A percentile compares a stretch with the other conserved stretches of the same genome.
phyloP scores from a whole-genome alignment of 352 stramenopile species.

The Pythium plurisporium region DNA sequence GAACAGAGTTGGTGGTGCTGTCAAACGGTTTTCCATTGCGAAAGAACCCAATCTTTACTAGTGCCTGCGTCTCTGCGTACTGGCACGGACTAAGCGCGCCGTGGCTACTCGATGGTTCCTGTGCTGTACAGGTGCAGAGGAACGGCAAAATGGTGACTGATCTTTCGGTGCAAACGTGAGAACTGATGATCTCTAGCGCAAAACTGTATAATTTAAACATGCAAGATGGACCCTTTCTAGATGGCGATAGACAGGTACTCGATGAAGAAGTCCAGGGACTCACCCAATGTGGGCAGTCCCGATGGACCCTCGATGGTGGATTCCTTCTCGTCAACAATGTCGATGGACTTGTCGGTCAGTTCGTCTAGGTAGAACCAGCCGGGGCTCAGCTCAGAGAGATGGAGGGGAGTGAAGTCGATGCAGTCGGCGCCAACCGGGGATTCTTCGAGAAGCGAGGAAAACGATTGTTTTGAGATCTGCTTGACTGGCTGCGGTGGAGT shows the following conservation, averaged over 20 bases:
- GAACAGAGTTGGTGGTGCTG: too few relatives aligned
- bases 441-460: slow-evolving; percentile 10
- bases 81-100: too few relatives aligned
- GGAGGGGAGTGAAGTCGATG: slow-evolving; percentile 4
- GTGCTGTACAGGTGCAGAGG: too few relatives aligned
- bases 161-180: not conserved
- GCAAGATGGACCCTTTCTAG: slow-evolving; percentile 5
- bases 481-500: not conserved
- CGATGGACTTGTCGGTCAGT: slow-evolving; percentile 10
- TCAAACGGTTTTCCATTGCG: too few relatives aligned
- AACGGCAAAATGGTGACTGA: too few relatives aligned
- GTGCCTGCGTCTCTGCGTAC: too few relatives aligned
- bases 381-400: slow-evolving; percentile 9
- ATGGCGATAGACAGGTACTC: slow-evolving; percentile 20
- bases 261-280: slow-evolving; percentile 25
- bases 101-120: too few relatives aligned
- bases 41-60: too few relatives aligned
- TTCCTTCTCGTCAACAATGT: slow-evolving; percentile 6
- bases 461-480: not conserved
- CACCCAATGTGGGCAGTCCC: slow-evolving; percentile 13
- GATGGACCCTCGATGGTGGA: slow-evolving; percentile 1
- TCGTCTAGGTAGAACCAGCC: slow-evolving; percentile 23
- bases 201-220: slow-evolving; percentile 5
- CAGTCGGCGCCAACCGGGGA: not conserved
- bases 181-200: too few relatives aligned